A percentile compares a stretch with the other conserved stretches of the same genome.
phyloP scores from a whole-genome alignment of 108 stramenopile genomes.

The Cylindrotheca closterium region DNA sequence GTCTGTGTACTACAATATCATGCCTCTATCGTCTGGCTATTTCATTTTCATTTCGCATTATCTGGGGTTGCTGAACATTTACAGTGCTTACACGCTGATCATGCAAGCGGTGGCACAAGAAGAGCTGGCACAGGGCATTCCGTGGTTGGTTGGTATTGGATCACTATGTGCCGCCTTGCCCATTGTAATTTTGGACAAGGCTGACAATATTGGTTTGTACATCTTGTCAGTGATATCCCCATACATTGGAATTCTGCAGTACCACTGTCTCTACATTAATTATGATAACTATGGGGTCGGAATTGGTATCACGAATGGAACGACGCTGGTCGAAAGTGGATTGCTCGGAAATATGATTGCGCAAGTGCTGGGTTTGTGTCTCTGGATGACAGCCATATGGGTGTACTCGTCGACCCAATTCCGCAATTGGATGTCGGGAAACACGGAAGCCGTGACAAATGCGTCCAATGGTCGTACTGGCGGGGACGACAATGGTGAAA shows the following conservation, averaged over 20 bases:
- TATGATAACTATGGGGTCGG: slow-evolving; percentile 27
- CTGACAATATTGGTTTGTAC: slow-evolving; percentile 11
- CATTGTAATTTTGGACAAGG: slow-evolving; percentile 4
- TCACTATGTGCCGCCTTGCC: slow-evolving; percentile 18
- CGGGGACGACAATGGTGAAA: neutral
- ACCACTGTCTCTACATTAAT: slow-evolving; percentile 28
- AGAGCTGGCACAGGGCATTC: slow-evolving; percentile 19
- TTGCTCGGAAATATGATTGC: slow-evolving; percentile 24
- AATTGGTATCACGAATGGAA: slow-evolving; percentile 16
- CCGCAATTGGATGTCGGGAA: slow-evolving; percentile 6
- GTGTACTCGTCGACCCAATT: slow-evolving; percentile 4
- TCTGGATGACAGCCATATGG: neutral
- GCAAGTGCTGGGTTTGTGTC: slow-evolving; percentile 8
- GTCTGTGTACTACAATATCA: slow-evolving; percentile 25
- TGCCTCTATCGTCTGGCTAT: slow-evolving; percentile 21
- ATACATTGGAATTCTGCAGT: slow-evolving; percentile 35
- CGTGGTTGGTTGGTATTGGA: slow-evolving; percentile 13
- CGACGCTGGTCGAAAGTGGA: slow-evolving; percentile 22
- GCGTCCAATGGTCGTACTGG: neutral
- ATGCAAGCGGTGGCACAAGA: slow-evolving; percentile 23
- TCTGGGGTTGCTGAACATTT: slow-evolving; percentile 24
- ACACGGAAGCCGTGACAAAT: neutral
- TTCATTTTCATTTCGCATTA: slow-evolving; percentile 37
- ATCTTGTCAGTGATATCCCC: slow-evolving; percentile 25
- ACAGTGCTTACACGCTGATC: slow-evolving; percentile 4